Base-by-base conservation (phyloP, 306 rosid genomes). In the Clitoria ternatea region DNA sequence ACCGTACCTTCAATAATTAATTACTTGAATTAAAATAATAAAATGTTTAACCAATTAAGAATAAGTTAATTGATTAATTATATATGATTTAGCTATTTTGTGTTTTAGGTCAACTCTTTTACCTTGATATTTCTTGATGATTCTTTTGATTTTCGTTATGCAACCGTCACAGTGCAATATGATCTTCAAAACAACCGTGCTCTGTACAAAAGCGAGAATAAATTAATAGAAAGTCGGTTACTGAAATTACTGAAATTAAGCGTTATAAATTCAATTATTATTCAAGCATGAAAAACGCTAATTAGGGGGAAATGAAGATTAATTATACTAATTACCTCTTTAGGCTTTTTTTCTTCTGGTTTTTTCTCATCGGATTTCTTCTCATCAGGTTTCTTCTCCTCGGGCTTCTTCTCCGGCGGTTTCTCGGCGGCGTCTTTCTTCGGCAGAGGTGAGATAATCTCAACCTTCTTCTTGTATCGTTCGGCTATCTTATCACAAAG, bases 131-230 rank as follows among this genome's bases (percentile, higher is more conserved):
- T 42, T 73, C 9, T 61, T 79, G 54, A 91, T 70, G 66, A 80
- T 73, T 73, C 50, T 86, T 48, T 75, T 74, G 44, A 94, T 89
- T 73, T 94, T 94, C 4, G 79, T 61, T 6, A 84, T 80, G 86
- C 99, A 94, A n/a, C 96, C 99, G 1, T 89, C 99, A 15, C 99
- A 94, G 83, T 94, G 99, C 61, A 94, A 75, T 60, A 49, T 80
- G 61, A 89, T 91, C 83, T 87, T 94, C 77, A 89, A 39, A 47
- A 83, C 90, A 61, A 85, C 95, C 45, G 96, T 84, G 48, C 79
- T 82, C 98, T 94, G 98, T 13, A 52, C 17, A 68, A 43, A 40
- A 44, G 6, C 57, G n/a, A 36, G 1, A 55, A 72, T 44, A 70
- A 59, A 77, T 72, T 17, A 30, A 48, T 33, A 18, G 10, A 2